Conservation (phyloP, 257 asterid genomes). For the Solanum sejunctum region DNA sequence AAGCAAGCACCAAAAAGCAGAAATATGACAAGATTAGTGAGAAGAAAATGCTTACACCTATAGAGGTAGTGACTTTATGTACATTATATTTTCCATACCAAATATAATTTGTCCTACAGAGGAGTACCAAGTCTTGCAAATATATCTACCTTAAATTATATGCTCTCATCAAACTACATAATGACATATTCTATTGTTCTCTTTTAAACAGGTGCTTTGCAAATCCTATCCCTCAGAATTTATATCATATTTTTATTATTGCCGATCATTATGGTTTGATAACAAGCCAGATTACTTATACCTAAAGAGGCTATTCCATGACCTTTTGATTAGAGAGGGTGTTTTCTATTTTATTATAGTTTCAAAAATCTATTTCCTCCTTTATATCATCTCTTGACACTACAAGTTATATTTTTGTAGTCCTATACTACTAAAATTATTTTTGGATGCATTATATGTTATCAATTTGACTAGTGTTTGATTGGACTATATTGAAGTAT, state of each 20-base stretch:
- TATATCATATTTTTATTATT: constrained; percentile 77
- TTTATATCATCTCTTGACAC: neutral
- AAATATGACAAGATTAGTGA: constrained; percentile 92
- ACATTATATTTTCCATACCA: neutral
- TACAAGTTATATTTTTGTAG: neutral
- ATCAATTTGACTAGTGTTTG: constrained; percentile 82
- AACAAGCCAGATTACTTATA: constrained; percentile 89
- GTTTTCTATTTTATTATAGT: neutral
- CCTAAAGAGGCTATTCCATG: constrained; percentile 77
- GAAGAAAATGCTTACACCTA: constrained; percentile 92
- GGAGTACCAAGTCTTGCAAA: neutral
- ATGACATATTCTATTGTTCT: neutral
- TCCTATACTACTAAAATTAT: neutral
- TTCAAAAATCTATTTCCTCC: neutral
- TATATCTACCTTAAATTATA: neutral
- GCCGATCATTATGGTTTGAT: constrained; percentile 80
- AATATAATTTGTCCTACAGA: neutral
- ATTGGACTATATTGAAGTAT: constrained; percentile 82
- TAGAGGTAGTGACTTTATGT: constrained; percentile 43
- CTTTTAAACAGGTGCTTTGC: constrained; percentile 59
- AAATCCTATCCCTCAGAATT: constrained; percentile 83
- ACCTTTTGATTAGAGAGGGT: constrained; percentile 84
- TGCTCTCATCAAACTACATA: neutral
- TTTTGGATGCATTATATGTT: constrained; percentile 31
- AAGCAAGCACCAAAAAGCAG: constrained; percentile 96